phyloP scores from a whole-genome alignment of 1,284 basidiomycete species.

The Marasmius oreades region DNA sequence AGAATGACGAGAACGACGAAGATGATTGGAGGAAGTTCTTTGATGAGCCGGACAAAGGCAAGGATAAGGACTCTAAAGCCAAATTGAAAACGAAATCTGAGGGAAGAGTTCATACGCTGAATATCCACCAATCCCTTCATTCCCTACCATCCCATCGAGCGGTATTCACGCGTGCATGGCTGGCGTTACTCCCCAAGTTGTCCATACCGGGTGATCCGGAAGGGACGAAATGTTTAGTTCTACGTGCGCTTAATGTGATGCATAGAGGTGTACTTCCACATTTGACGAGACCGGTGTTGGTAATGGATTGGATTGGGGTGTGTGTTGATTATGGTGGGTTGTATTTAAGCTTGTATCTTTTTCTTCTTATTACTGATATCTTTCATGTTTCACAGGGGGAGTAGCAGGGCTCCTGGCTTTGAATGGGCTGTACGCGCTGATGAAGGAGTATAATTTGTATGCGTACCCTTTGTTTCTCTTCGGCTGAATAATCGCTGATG shows the following conservation, averaged over 20 bases:
- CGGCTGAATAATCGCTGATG: too few relatives aligned
- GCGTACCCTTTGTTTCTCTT: slow-evolving; percentile 27
- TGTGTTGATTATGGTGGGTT: slow-evolving; percentile 79
- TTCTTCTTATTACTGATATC: too few relatives aligned
- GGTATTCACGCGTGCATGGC: slow-evolving; percentile 79
- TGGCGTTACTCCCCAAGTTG: slow-evolving; percentile 62
- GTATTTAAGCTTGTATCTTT: too few relatives aligned
- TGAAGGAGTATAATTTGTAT: slow-evolving; percentile 91
- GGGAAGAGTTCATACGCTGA: slow-evolving; percentile 58
- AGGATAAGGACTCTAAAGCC: slow-evolving; percentile 33
- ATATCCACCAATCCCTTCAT: slow-evolving; percentile 73
- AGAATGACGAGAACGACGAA: too few relatives aligned
- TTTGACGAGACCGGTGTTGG: slow-evolving; percentile 72
- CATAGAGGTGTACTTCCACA: slow-evolving; percentile 86
- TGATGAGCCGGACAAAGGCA: slow-evolving; percentile 49
- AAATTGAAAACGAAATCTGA: slow-evolving; percentile 25
- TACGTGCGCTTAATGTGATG: slow-evolving; percentile 74
- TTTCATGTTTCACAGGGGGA: slow-evolving; percentile 52
- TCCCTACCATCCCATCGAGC: slow-evolving; percentile 70
- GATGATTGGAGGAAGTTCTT: slow-evolving; percentile 84
- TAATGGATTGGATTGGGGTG: slow-evolving; percentile 93
- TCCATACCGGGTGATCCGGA: slow-evolving; percentile 34
- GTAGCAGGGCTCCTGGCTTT: slow-evolving; percentile 87
- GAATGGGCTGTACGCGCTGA: slow-evolving; percentile 89
- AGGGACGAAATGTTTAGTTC: slow-evolving; percentile 42